phyloP scores from a whole-genome alignment of 495 filamentous ascomycete genomes.

The Endocarpon pusillum region DNA sequence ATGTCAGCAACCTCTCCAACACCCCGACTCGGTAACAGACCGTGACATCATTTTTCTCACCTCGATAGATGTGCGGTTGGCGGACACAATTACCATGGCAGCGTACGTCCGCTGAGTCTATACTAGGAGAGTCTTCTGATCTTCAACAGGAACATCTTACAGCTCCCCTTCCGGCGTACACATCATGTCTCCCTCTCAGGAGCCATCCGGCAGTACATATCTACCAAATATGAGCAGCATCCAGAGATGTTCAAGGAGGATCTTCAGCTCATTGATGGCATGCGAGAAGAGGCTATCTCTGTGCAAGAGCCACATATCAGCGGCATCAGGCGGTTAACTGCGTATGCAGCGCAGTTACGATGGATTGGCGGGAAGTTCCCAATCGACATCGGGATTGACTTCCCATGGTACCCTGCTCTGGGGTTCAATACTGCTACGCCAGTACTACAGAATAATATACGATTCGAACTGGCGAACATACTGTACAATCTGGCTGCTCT shows the following conservation, averaged over 20 bases:
- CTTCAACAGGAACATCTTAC: slow-evolving; percentile 29
- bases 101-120: slow-evolving; percentile 17
- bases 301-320: slow-evolving; percentile 80
- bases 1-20: too few species aligned
- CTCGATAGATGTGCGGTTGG: too few species aligned
- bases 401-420: slow-evolving; percentile 85
- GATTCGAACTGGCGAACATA: slow-evolving; percentile 88
- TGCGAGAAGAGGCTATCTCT: slow-evolving; percentile 69
- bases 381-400: slow-evolving; percentile 88
- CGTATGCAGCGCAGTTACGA: slow-evolving; percentile 81
- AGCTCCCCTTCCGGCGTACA: slow-evolving; percentile 78
- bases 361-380: slow-evolving; percentile 95
- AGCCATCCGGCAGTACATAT: slow-evolving; percentile 91
- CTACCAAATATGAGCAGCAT: slow-evolving; percentile 96
- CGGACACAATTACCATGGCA: slow-evolving; percentile 24
- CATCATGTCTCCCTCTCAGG: slow-evolving; percentile 55
- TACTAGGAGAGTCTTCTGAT: slow-evolving; percentile 1
- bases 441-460: slow-evolving; percentile 76
- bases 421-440: slow-evolving; percentile 75
- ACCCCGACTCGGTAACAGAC: too few species aligned
- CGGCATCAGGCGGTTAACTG: slow-evolving; percentile 70
- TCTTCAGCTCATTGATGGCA: slow-evolving; percentile 66
- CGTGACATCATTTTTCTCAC: too few species aligned
- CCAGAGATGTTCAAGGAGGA: slow-evolving; percentile 93
- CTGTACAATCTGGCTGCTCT: slow-evolving; percentile 84